These are phyloP conservation scores for Mycogone perniciosa DNA, from an alignment of 2,329 filamentous ascomycete species.

Conservation along the genomic window DNA sequence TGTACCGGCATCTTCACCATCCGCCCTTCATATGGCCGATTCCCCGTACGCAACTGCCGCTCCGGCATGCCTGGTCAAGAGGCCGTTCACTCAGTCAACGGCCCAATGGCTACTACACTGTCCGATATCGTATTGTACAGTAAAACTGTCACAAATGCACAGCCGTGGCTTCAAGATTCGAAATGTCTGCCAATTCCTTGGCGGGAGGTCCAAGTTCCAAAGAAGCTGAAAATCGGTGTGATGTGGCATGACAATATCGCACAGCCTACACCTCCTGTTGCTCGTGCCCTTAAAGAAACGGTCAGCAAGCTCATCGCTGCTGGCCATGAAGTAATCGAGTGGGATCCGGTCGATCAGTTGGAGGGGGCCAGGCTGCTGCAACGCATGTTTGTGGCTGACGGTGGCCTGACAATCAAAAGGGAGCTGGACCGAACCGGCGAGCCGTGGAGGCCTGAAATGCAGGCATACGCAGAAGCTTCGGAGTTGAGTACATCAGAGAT, in stretches of 20 bases:
- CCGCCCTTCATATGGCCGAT: conserved; percentile 51
- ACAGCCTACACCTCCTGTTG: conserved; percentile 58
- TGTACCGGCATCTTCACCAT: conserved; percentile 54
- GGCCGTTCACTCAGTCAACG: conserved; percentile 57
- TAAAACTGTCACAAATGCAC: conserved; percentile 40
- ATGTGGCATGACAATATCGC: conserved; percentile 61
- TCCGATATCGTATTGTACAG: conserved; percentile 51
- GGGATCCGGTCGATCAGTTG: conserved; percentile 38
- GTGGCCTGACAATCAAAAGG: conserved; percentile 33
- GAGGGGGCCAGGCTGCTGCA: conserved; percentile 32
- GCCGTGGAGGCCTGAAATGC: conserved; percentile 35
- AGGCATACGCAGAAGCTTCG: conserved; percentile 23
- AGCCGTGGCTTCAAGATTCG: conserved; percentile 53
- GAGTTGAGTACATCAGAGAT: conserved; percentile 39
- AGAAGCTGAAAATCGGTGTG: conserved; percentile 50
- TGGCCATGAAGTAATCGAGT: conserved; percentile 48
- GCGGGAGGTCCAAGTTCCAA: conserved; percentile 30
- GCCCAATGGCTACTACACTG: conserved; percentile 52
- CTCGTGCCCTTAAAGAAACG: conserved; percentile 45
- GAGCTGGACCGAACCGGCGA: conserved; percentile 37
- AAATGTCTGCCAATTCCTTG: conserved; percentile 55
- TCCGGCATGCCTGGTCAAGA: conserved; percentile 60
- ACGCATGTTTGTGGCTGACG: conserved; percentile 45
- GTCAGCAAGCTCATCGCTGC: conserved; percentile 36
- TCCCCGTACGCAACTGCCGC: conserved; percentile 46